Evolutionary conservation across 108 stramenopile genomes (phyloP), one percentile per base, ranked within the genome.

Genomic region (Skeletonema potamos): DNA sequence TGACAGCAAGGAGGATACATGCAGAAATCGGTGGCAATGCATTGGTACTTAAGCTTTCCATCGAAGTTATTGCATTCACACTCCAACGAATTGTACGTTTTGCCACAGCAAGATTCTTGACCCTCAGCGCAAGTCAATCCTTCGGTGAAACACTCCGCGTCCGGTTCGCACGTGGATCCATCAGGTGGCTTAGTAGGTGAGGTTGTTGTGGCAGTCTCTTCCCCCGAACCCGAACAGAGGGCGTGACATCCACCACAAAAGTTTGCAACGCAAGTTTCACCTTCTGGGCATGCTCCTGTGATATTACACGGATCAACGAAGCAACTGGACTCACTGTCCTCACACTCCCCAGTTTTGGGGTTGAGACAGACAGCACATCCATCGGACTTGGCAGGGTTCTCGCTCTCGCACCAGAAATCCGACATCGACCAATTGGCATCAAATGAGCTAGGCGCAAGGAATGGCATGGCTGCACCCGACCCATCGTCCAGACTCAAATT

Each of bases 231-330:
- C 4, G 22, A 18, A 57, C 67, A 68, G 18, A 58, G 39, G 36
- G 67, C 69, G 32, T 60, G 58, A 20, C 70, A 72, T 26, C 70
- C 70, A 12, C 70, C 70, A n/a, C 70, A 72, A 29, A 62, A 72
- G 32, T 72, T 72, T 1, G 70, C 11, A 13, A 33, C 24, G 18
- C 70, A 72, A 6, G 24, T 27, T 18, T 43, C 62, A 28, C 33
- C 56, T 28, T 72, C 61, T 7, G 26, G 22, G 10, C 70, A 72
- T 27, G 37, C 29, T 0, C 18, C 39, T 18, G n/a, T 4, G 3
- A 20, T 24, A 43, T 54, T 22, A n/a, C 70, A 72, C 2, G 70
- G 70, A 54, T 62, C 61, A 36, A 29, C 28, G 15, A 72, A 43
- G 48, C 70, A 72, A 9, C 8, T 51, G 2, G 39, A 15, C 48